Conservation (phyloP, 768 basidiomycete species). For the Phaeotremella skinneri region DNA sequence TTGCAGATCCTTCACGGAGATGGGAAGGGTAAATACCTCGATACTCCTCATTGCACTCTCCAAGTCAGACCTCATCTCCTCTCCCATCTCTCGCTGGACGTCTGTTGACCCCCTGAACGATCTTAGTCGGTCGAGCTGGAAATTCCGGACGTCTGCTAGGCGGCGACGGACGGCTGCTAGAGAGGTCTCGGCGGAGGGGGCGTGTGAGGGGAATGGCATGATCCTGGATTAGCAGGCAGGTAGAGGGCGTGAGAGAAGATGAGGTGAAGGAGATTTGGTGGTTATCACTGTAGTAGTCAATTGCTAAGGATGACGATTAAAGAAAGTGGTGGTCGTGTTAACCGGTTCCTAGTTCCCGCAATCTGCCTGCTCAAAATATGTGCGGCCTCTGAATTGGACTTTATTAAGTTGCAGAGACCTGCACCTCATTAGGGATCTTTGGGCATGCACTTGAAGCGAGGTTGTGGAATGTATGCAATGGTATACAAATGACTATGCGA, state of each 20-base stretch:
- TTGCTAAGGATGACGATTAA: no score
- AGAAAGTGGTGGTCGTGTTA: no score
- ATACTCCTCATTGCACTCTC: slow-evolving; percentile 63
- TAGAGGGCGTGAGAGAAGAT: no score
- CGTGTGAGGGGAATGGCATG: slow-evolving; percentile 75
- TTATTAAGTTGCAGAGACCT: no score
- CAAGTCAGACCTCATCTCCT: slow-evolving; percentile 74
- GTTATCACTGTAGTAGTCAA: no score
- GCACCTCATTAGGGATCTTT: no score
- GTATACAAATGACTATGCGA: slow-evolving; percentile 1
- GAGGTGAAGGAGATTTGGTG: no score
- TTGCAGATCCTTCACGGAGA: not conserved
- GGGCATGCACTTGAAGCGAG: slow-evolving; percentile 6
- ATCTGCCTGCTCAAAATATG: no score
- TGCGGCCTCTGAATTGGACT: no score
- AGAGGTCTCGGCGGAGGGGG: slow-evolving; percentile 55
- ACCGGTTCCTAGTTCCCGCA: no score
- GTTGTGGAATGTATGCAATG: not conserved
- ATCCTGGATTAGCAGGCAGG: no score
- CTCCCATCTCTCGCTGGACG: slow-evolving; percentile 69
- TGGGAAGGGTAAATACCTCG: slow-evolving; percentile 57
- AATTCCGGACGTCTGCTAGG: slow-evolving; percentile 63
- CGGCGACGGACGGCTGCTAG: slow-evolving; percentile 61
- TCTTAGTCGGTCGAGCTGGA: slow-evolving; percentile 72
- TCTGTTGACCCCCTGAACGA: slow-evolving; percentile 67